Evolutionary conservation across 495 filamentous ascomycete genomes (phyloP), one percentile per base, ranked within the genome.

Genomic region (Neurospora sp.): DNA sequence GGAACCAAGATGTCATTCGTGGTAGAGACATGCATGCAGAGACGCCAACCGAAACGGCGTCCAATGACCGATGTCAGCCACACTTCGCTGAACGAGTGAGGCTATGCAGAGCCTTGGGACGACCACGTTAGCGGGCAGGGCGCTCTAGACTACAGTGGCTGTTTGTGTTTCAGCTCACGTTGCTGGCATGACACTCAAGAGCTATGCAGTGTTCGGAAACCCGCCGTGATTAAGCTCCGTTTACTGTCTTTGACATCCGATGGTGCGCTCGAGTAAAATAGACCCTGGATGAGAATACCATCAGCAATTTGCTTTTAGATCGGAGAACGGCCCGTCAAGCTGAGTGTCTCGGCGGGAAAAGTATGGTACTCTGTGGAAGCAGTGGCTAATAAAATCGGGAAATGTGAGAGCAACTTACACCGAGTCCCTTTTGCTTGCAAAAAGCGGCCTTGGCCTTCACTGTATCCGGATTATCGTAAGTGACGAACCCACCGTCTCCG

Each of bases 251-350:
- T 87, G 5, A 87, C 86, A 82, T 97, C 94, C 3, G 89, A 92
- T 24, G 91, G 91, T n/a, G 93, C 93, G 71, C 92, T 92, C 94
- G 93, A 97, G 81, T 94, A 97, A 79, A 96, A 97, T 42, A 97
- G 82, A 0, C 94, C 94, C 86, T 88, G 40, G 54, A n/a, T 38
- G 73, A 10, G 74, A 59, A 40, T 17, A 70, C 11, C 54, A 31
- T 62, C 54, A 62, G 54, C 13, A 5, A 31, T 62, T 48, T 48
- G 43, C 13, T 71, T 9, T 42, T 36, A 19, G 21, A 74, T 76
- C 66, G 77, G 74, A 66, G 34, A 74, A 71, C 71, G 59, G 48
- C 9, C 42, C 21, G 7, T 42, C 34, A 13, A 59, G 36, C 15
- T 17, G 28, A 73, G 39, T 38, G 43, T 38, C 42, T 59, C 54